These are phyloP conservation scores for Aureobasidium sp. DNA, from an alignment of 2,329 filamentous ascomycete species.

Conservation along the genomic window DNA sequence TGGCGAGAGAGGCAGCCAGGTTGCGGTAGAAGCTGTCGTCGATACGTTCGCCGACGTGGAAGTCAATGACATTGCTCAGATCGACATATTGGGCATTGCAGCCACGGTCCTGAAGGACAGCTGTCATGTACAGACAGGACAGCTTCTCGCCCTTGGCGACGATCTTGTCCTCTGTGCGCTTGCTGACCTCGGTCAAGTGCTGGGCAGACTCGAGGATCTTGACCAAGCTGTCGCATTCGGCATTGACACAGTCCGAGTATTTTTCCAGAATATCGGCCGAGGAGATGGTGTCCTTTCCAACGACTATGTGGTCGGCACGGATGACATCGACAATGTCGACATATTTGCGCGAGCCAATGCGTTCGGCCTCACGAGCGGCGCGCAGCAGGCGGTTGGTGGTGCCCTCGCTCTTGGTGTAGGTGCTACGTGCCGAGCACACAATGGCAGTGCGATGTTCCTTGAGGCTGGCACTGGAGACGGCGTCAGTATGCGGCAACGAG, in stretches of 20 bases:
- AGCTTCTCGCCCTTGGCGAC: slow-evolving; percentile 95
- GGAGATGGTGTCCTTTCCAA: slow-evolving; percentile 50
- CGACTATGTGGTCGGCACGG: slow-evolving; percentile 70
- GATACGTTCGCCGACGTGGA: slow-evolving; percentile 37
- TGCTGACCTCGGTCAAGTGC: slow-evolving; percentile 46
- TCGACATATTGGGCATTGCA: slow-evolving; percentile 87
- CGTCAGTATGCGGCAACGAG: slow-evolving; percentile 16
- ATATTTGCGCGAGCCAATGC: slow-evolving; percentile 47
- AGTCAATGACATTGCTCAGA: slow-evolving; percentile 72
- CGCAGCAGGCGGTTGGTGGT: slow-evolving; percentile 68
- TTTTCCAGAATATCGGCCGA: slow-evolving; percentile 39
- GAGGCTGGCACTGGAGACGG: slow-evolving; percentile 40
- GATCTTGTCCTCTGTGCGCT: slow-evolving; percentile 58
- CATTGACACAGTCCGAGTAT: slow-evolving; percentile 61
- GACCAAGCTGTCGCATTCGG: slow-evolving; percentile 72
- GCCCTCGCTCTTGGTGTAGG: slow-evolving; percentile 86
- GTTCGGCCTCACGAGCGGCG: slow-evolving; percentile 41
- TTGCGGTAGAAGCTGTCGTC: slow-evolving; percentile 43
- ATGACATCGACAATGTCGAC: slow-evolving; percentile 73
- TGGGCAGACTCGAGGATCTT: slow-evolving; percentile 65
- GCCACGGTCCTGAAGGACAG: slow-evolving; percentile 70
- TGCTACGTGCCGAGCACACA: slow-evolving; percentile 92
- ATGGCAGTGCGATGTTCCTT: slow-evolving; percentile 71
- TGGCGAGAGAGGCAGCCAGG: slow-evolving; percentile 35
- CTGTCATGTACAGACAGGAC: slow-evolving; percentile 85